These are phyloP conservation scores for Apophysomyces variabilis DNA, from an alignment of 371 early-diverging fungal species.

Conservation along the genomic window DNA sequence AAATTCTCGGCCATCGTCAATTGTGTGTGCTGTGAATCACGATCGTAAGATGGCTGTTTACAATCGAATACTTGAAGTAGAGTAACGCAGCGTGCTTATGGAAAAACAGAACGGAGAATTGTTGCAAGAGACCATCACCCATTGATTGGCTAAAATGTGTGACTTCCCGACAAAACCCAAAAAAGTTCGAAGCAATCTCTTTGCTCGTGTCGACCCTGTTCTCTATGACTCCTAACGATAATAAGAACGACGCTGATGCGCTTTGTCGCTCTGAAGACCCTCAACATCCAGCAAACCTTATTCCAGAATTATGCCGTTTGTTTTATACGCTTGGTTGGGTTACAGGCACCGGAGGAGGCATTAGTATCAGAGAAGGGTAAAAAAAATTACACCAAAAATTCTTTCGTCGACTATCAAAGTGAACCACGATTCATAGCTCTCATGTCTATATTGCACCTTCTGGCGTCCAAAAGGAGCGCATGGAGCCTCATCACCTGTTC, in stretches of 20 bases:
- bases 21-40: background rate
- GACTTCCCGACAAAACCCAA: background rate
- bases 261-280: slow-evolving; percentile 68
- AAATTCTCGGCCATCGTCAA: slow-evolving; percentile 48
- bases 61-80: background rate
- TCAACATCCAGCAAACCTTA: slow-evolving; percentile 86
- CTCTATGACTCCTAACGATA: slow-evolving; percentile 10
- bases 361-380: slow-evolving; percentile 84
- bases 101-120: background rate
- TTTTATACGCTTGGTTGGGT: slow-evolving; percentile 96
- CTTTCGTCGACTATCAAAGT: background rate
- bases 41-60: background rate
- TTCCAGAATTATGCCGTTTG: slow-evolving; percentile 90
- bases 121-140: too few species aligned
- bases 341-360: slow-evolving; percentile 96
- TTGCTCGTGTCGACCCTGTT: too few species aligned
- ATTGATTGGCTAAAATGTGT: background rate
- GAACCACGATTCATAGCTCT: slow-evolving; percentile 46
- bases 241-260: slow-evolving; percentile 30
- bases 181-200: background rate
- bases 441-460: slow-evolving; percentile 91
- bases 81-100: background rate
- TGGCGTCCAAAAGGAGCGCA: slow-evolving; percentile 96
- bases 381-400: background rate
- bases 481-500: slow-evolving; percentile 84